A percentile compares a stretch with the other conserved stretches of the same genome.
These are phyloP conservation scores for Calonectria multiphialidica DNA, from an alignment of 2,329 filamentous ascomycete genomes.

Conservation along the genomic window DNA sequence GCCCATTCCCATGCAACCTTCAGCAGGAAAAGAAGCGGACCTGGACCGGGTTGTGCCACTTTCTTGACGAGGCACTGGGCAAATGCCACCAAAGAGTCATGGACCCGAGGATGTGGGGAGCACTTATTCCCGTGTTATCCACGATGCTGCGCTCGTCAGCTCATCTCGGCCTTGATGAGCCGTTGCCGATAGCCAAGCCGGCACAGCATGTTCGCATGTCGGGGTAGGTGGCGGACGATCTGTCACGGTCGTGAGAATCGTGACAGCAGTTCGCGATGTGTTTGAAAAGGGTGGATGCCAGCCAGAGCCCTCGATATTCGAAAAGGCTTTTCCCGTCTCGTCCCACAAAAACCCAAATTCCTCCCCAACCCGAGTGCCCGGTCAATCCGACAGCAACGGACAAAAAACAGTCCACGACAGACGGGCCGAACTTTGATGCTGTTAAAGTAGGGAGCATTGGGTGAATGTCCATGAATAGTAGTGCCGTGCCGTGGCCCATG, in stretches of 20 bases:
- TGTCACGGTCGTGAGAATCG: not conserved
- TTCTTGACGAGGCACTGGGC: constrained; percentile 2
- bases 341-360: constrained; percentile 10
- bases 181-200: not conserved
- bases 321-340: not conserved
- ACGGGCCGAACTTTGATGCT: constrained; percentile 12
- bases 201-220: constrained; percentile 4
- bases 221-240: not conserved
- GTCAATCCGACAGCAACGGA: not conserved
- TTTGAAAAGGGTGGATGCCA: not conserved
- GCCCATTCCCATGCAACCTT: constrained; percentile 30
- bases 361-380: constrained; percentile 19
- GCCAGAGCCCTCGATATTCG: not conserved
- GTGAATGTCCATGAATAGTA: not conserved
- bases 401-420: not conserved
- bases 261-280: not conserved
- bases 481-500: constrained; percentile 10
- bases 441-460: constrained; percentile 4
- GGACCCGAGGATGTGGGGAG: constrained; percentile 24
- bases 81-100: constrained; percentile 13
- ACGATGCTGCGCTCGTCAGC: constrained; percentile 22
- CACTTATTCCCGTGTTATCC: constrained; percentile 41
- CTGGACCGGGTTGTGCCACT: constrained; percentile 24
- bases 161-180: constrained; percentile 11
- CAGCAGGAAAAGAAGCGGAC: constrained; percentile 26